Base-by-base conservation (phyloP, 2,329 filamentous ascomycete genomes). In the Colletotrichum echinochloae region DNA sequence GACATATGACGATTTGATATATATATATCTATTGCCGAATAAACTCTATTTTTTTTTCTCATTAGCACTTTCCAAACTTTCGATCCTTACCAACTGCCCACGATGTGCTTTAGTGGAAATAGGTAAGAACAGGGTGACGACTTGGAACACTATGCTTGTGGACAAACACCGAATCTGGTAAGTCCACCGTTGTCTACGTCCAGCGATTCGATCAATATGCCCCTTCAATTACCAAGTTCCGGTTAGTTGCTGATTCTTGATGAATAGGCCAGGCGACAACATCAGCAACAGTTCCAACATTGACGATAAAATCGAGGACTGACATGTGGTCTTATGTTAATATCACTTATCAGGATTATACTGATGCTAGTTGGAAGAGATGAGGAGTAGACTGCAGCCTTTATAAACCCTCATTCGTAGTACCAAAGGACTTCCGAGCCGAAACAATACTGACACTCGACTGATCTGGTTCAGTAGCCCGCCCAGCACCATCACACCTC, bases 41-140 rank as follows among this genome's bases (percentile, higher is more conserved):
- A 83, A 74, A 79, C 78, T 20, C 73, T 83, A 8, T 84, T 83
- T 68, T 56, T 83, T 9, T 78, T 81, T 28, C n/a, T 78, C 81
- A 7, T 82, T 81, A 0, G 76, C 76, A 0, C 70, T 82, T 1
- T 77, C 80, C 23, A 84, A 84, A 67, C 64, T 79, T 2, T 83
- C 82, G 1, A 83, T 84, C 37, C 76, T 84, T 2, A 66, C 78
- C 4, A 81, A n/a, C n/a, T n/a, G n/a, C n/a, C n/a, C n/a, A 49
- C 44, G 30, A 60, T 60, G 12, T 30, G 41, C 4, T 49, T 28
- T 23, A n/a, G 30, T 8, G 35, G 49, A 8, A 60, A 23, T 5
- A 6, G 12, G 2, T 30, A 48, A 49, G 28, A 11, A 49, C 49
- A 23, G 44, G 14, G 14, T 5, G 30, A 37, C 26, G 26, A 46